phyloP scores from a whole-genome alignment of 148 eudicot genomes.

The Selenicereus undatus region DNA sequence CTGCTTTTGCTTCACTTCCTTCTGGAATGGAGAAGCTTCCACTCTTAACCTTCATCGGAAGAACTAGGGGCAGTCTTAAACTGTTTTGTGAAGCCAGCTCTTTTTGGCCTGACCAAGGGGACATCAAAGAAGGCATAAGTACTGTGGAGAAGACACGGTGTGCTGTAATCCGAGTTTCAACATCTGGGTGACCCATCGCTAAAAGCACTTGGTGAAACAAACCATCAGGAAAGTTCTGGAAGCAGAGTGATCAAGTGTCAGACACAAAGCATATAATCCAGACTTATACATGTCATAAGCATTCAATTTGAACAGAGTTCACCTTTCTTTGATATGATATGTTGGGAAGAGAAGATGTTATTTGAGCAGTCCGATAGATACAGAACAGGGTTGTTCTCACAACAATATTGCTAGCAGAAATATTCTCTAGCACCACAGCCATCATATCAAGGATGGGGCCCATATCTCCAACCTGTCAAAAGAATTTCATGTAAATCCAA shows the following conservation, averaged over 20 bases:
- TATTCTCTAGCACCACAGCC: constrained; percentile 74
- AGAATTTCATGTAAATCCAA: background rate
- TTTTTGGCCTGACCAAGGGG: constrained; percentile 42
- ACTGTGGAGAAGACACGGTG: constrained; percentile 62
- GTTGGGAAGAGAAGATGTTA: constrained; percentile 62
- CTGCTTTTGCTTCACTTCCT: constrained; percentile 33
- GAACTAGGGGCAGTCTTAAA: constrained; percentile 19
- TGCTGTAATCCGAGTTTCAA: constrained; percentile 67
- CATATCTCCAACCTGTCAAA: constrained; percentile 68
- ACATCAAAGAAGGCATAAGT: constrained; percentile 65
- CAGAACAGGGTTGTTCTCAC: constrained; percentile 59
- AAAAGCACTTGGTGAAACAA: constrained; percentile 79
- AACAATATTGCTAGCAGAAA: constrained; percentile 42
- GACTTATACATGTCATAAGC: background rate
- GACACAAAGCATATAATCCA: constrained; percentile 2
- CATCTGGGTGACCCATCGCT: constrained; percentile 81
- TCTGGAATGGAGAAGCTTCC: constrained; percentile 40
- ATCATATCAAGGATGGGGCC: constrained; percentile 89
- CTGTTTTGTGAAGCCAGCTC: constrained; percentile 25
- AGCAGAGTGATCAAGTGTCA: constrained; percentile 18
- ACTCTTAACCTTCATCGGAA: constrained; percentile 23
- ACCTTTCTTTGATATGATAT: constrained; percentile 68
- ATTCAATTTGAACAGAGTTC: constrained; percentile 14
- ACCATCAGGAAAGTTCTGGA: constrained; percentile 79
- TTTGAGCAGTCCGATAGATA: constrained; percentile 62